Conservation (phyloP, 2,329 filamentous ascomycete genomes). For the Alternaria metachromatica region DNA sequence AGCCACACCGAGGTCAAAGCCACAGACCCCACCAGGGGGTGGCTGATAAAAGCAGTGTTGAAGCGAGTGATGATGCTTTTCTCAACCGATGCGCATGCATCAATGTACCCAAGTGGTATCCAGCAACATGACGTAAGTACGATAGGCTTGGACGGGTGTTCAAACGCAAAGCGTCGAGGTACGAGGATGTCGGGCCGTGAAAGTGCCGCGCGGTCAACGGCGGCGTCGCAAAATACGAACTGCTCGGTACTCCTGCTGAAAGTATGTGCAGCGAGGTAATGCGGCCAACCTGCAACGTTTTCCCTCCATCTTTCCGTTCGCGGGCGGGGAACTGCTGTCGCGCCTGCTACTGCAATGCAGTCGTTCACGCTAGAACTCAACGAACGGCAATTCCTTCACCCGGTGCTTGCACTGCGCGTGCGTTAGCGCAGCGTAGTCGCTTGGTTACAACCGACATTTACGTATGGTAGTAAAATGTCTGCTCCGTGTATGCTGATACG, state of each 20-base stretch:
- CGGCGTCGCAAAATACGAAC: background rate
- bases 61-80: background rate
- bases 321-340: background rate
- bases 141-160: background rate
- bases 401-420: background rate
- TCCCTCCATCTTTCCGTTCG: background rate
- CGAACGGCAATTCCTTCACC: background rate
- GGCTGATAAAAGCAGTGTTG: background rate
- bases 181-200: background rate
- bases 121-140: background rate
- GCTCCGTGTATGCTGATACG: background rate
- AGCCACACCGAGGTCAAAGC: background rate
- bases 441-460: background rate
- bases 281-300: background rate
- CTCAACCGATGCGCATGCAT: background rate
- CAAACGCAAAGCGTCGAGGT: background rate
- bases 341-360: background rate
- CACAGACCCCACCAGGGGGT: background rate
- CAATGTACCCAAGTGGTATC: background rate
- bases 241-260: background rate
- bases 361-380: background rate
- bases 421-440: conserved; percentile 4
- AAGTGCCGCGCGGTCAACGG: background rate
- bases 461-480: background rate
- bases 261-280: background rate